A percentile compares a stretch with the other conserved stretches of the same genome.
Conservation (phyloP, 2,329 filamentous ascomycete genomes). For the Fusarium protoensiforme region DNA sequence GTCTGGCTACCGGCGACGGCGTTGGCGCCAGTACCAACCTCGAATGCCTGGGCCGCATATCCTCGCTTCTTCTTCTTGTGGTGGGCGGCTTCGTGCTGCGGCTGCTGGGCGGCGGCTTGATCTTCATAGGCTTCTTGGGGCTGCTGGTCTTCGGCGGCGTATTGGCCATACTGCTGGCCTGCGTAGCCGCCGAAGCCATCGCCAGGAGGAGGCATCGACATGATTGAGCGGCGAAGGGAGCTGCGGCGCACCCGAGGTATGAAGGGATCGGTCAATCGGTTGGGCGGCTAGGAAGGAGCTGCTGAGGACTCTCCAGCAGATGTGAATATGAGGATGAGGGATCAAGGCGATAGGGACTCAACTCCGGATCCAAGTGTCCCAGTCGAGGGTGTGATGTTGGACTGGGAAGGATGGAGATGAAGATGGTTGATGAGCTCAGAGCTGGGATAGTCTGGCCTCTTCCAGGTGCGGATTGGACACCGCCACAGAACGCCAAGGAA, state of each 20-base stretch:
- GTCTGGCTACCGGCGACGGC: conserved; percentile 64
- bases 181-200: conserved; percentile 57
- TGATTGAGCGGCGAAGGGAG: conserved; percentile 50
- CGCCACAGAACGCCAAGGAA: conserved; percentile 42
- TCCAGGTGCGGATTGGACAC: conserved; percentile 38
- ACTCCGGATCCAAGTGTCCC: conserved; percentile 36
- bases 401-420: conserved; percentile 36
- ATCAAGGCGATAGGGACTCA: conserved; percentile 6
- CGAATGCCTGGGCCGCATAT: conserved; percentile 94
- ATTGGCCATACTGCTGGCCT: conserved; percentile 57
- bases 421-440: conserved; percentile 41
- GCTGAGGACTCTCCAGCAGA: conserved; percentile 12
- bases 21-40: conserved; percentile 90
- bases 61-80: conserved; percentile 90
- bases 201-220: conserved; percentile 66
- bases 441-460: conserved; percentile 44
- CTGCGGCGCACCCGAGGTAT: conserved; percentile 39
- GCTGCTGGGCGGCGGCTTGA: conserved; percentile 44
- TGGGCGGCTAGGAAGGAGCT: conserved; percentile 14
- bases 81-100: conserved; percentile 49
- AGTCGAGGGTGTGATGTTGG: conserved; percentile 35
- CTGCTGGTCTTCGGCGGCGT: conserved; percentile 53
- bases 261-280: conserved; percentile 29
- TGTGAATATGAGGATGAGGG: background rate
- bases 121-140: conserved; percentile 54